phyloP scores from a whole-genome alignment of 73 alveolate species.

The Tetrahymena thermophila region DNA sequence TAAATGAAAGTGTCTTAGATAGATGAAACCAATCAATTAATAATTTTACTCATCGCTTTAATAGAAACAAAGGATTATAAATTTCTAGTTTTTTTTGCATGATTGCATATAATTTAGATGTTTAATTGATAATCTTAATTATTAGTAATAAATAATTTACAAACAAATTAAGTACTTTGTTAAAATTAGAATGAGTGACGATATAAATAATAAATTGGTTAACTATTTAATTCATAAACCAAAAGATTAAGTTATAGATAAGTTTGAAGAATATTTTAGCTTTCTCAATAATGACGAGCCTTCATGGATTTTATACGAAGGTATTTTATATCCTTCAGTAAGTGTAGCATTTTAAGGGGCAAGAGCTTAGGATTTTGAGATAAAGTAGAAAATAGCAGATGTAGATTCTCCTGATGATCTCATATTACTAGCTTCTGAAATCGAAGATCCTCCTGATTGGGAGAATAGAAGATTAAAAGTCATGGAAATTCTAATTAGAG shows the following conservation, averaged over 20 bases:
- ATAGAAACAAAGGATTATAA: not conserved
- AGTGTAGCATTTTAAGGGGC: not conserved
- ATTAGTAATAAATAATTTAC: too few relatives aligned
- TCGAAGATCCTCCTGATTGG: conserved; percentile 65
- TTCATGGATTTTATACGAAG: not conserved
- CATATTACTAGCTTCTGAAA: conserved; percentile 42
- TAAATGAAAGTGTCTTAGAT: too few relatives aligned
- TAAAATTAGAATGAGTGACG: not conserved
- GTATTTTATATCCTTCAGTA: not conserved
- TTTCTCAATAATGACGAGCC: not conserved
- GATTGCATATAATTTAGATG: not conserved
- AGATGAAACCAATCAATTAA: too few relatives aligned
- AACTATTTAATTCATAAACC: not conserved
- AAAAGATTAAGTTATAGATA: not conserved
- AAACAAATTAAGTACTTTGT: not conserved
- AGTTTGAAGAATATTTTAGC: not conserved
- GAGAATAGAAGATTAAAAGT: conserved; percentile 36
- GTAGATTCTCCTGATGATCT: not conserved
- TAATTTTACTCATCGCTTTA: too few relatives aligned
- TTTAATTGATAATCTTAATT: not conserved
- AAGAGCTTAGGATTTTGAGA: not conserved
- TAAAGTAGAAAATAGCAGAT: not conserved
- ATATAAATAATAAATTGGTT: not conserved
- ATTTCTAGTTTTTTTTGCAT: too few relatives aligned
- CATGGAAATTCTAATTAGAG: conserved; percentile 64